phyloP scores from a whole-genome alignment of 768 basidiomycete genomes.

The Lyophyllum decastes region DNA sequence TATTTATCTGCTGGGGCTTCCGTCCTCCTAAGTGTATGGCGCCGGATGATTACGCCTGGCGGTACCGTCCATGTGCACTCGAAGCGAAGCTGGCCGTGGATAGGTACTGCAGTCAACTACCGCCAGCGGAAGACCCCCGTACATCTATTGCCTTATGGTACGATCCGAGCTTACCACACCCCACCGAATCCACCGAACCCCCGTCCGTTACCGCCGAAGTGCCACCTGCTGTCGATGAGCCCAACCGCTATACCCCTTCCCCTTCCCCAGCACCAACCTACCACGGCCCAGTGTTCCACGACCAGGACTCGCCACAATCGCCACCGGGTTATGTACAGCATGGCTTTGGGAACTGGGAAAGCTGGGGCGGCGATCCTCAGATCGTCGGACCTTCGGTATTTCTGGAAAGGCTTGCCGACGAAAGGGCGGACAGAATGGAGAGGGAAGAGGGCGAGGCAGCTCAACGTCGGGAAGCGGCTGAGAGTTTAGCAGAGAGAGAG shows the following conservation, averaged over 20 bases:
- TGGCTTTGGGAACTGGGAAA: not conserved
- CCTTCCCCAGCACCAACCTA: not conserved
- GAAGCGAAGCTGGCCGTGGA: not conserved
- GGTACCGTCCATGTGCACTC: not conserved
- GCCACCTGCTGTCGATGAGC: no score
- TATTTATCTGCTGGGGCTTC: not conserved
- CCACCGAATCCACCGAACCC: not conserved
- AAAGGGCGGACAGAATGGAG: not conserved
- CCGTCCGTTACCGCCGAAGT: no score
- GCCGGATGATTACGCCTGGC: not conserved
- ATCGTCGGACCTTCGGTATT: not conserved
- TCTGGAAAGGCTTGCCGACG: not conserved
- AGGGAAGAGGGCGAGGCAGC: not conserved
- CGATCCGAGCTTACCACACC: not conserved
- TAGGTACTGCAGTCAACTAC: no score
- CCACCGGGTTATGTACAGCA: no score
- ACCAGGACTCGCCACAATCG: no score
- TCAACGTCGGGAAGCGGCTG: not conserved
- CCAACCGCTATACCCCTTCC: not conserved
- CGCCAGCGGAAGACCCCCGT: not conserved
- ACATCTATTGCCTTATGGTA: no score
- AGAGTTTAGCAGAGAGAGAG: not conserved
- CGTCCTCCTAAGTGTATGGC: not conserved
- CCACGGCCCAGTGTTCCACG: no score
- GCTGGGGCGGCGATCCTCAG: no score